phyloP scores from a whole-genome alignment of 148 eudicot genomes.

The Heliosperma pusillum region DNA sequence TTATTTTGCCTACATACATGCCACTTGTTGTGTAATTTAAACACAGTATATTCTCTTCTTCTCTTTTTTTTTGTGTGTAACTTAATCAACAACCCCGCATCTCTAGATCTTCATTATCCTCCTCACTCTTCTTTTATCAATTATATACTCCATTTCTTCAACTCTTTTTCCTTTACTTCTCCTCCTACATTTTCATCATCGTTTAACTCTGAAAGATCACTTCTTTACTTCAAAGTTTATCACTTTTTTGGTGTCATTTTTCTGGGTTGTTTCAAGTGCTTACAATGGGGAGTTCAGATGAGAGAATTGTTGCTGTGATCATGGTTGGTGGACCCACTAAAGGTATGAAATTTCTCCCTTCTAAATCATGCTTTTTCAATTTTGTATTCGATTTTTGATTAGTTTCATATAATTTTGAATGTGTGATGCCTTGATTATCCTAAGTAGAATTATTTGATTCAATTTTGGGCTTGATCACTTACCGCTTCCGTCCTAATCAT shows the following conservation, averaged over 20 bases:
- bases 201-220: neutral
- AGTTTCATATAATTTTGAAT: neutral
- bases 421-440: conserved; percentile 1
- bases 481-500: too few relatives aligned
- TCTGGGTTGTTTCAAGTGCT: conserved; percentile 18
- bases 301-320: conserved; percentile 89
- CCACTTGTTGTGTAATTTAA: too few relatives aligned
- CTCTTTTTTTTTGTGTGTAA: conserved; percentile 13
- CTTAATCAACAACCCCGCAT: conserved; percentile 13
- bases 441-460: neutral
- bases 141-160: too few relatives aligned
- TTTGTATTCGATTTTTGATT: conserved; percentile 7
- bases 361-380: neutral
- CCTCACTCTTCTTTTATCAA: neutral
- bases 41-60: too few relatives aligned
- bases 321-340: conserved; percentile 97
- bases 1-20: too few relatives aligned
- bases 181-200: conserved; percentile 4
- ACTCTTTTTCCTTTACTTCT: conserved; percentile 9
- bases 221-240: conserved; percentile 11
- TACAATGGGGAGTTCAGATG: conserved; percentile 67
- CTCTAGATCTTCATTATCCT: neutral
- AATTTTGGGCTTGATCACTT: conserved; percentile 4
- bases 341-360: conserved; percentile 39
- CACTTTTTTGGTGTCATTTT: neutral